Percentiles rank a stretch among this genome's conserved stretches.
Conservation (phyloP, 1,284 basidiomycete genomes). For the Sporisorium scitamineum region DNA sequence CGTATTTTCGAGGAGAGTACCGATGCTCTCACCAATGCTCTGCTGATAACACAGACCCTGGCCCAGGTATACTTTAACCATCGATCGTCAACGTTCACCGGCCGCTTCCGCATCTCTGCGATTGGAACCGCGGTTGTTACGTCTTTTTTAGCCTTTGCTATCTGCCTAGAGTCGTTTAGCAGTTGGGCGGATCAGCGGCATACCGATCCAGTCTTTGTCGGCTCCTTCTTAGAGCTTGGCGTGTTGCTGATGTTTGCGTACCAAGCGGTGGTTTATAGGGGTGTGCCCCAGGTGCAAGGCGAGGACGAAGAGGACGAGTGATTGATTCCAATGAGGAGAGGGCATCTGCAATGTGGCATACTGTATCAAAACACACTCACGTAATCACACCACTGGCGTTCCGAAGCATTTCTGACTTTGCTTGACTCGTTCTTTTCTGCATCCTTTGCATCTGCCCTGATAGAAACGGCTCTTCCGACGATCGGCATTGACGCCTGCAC, state of each 20-base stretch:
- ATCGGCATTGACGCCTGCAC: neutral
- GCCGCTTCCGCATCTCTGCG: constrained; percentile 11
- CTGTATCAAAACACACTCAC: neutral
- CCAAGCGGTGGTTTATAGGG: constrained; percentile 10
- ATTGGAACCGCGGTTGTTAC: constrained; percentile 1
- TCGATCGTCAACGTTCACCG: constrained; percentile 8
- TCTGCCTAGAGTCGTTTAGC: neutral
- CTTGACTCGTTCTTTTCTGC: too few relatives aligned
- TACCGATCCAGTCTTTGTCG: neutral
- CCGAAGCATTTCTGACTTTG: too few relatives aligned
- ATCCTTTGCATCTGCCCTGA: too few relatives aligned
- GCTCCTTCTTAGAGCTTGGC: neutral
- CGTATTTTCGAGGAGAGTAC: constrained; percentile 1
- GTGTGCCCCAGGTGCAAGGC: constrained; percentile 9
- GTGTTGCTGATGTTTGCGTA: neutral
- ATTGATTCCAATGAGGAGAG: neutral
- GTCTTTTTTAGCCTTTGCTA: neutral
- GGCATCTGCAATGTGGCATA: too few relatives aligned
- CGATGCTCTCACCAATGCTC: neutral
- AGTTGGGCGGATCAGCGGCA: neutral
- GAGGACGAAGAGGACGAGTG: constrained; percentile 17
- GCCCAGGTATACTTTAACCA: constrained; percentile 18
- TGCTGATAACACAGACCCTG: neutral
- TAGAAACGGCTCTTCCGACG: constrained; percentile 1
- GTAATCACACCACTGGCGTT: neutral